phyloP scores from a whole-genome alignment of 768 basidiomycete genomes.

The Antrodiella citrinella region DNA sequence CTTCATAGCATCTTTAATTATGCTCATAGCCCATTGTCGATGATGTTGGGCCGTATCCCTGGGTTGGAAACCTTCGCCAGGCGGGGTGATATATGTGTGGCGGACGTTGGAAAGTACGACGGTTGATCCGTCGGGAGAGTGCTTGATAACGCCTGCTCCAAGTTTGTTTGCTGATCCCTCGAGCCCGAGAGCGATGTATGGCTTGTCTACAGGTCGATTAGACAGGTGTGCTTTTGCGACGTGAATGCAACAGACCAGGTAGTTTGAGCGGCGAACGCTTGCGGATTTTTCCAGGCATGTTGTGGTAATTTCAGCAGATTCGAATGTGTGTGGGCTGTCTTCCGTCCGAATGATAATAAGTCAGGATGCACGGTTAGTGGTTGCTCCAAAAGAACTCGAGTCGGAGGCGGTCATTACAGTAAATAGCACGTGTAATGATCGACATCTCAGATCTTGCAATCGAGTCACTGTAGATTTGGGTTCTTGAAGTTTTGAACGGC shows the following conservation, averaged over 20 bases:
- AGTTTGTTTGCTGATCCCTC: slow-evolving; percentile 99
- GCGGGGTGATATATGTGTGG: slow-evolving; percentile 98
- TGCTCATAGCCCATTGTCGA: slow-evolving; percentile 81
- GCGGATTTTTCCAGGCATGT: slow-evolving; percentile 17
- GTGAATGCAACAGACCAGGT: slow-evolving; percentile 19
- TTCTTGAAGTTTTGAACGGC: background rate
- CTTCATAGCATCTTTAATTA: slow-evolving; percentile 69
- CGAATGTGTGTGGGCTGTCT: no score
- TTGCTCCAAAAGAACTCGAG: no score
- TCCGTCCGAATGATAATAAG: no score
- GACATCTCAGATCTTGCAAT: background rate
- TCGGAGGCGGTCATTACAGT: no score
- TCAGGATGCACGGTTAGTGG: no score
- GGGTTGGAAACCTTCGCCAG: slow-evolving; percentile 96
- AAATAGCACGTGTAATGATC: no score
- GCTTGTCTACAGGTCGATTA: slow-evolving; percentile 37
- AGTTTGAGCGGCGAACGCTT: slow-evolving; percentile 22
- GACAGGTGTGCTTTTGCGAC: background rate
- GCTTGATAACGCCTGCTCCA: slow-evolving; percentile 87
- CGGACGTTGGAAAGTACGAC: slow-evolving; percentile 85
- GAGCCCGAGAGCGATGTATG: slow-evolving; percentile 85
- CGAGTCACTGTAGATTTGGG: background rate
- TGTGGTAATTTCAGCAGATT: no score
- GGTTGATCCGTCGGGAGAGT: slow-evolving; percentile 63
- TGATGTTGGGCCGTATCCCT: slow-evolving; percentile 94